Conservation (phyloP, 2,329 filamentous ascomycete species). For the Podosphaera xanthii region DNA sequence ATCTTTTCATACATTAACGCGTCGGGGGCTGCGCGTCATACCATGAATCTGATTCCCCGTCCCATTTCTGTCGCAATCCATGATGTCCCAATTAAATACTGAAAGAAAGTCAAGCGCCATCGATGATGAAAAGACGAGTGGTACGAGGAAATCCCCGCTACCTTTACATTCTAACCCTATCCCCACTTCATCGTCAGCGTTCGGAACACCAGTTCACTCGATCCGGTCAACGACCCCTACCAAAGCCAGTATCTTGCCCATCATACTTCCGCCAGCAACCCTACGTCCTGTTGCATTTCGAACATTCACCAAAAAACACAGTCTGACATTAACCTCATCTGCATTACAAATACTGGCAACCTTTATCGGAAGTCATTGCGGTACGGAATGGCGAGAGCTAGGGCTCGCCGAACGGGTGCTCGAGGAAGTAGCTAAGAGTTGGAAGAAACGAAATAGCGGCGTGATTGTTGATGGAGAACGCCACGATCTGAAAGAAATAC, state of each 20-base stretch:
- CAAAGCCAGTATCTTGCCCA: constrained; percentile 44
- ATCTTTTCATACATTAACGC: too few relatives aligned
- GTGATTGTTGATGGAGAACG: constrained; percentile 75
- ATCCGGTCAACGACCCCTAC: constrained; percentile 27
- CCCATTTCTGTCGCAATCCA: not conserved
- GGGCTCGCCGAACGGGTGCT: constrained; percentile 79
- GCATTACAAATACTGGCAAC: constrained; percentile 64
- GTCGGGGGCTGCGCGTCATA: too few relatives aligned
- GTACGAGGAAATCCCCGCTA: constrained; percentile 3
- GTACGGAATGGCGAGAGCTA: constrained; percentile 89
- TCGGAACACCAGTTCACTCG: constrained; percentile 67
- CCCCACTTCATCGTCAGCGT: constrained; percentile 75
- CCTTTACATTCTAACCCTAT: constrained; percentile 28
- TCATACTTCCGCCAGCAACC: constrained; percentile 68
- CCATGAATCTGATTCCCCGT: too few relatives aligned
- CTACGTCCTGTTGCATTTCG: constrained; percentile 80
- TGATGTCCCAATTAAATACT: not conserved
- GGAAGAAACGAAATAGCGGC: constrained; percentile 75
- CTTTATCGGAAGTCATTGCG: constrained; percentile 85
- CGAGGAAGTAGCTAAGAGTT: constrained; percentile 73
- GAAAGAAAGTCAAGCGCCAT: not conserved
- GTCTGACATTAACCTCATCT: constrained; percentile 70
- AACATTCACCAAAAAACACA: constrained; percentile 94
- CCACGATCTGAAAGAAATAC: constrained; percentile 54
- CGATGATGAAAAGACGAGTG: not conserved